Evolutionary conservation across 805 yeast species (phyloP), one percentile per base, ranked within the genome.

Genomic region (Teunomyces aglyptinius): DNA sequence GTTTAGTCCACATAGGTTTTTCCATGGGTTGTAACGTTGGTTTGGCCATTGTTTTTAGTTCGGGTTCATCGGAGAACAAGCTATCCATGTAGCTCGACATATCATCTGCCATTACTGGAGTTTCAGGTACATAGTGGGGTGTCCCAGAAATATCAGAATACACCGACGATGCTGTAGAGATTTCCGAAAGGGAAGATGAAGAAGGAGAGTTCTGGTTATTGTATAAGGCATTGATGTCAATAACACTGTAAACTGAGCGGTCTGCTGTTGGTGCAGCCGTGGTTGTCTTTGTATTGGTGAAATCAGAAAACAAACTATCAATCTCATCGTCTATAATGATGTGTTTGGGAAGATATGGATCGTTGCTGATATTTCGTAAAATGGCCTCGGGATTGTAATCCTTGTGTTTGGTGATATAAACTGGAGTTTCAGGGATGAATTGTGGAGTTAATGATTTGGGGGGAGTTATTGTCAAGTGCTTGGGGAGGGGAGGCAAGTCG

Each of bases 231-330:
- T 44, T 45, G 8, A 31, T 39, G 12, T 48, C 48, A 16, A 35
- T 33, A 15, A 28, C 15, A 7, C 31, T 44, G 31, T 26, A 19
- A 5, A 20, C 34, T 12, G 26, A 35, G 38, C 13, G 27, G 26
- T 44, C 43, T 10, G 29, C 19, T 8, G 22, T 22, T 19, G 28
- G 22, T 5, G 28, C 39, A 6, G 39, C 7, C 6, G 32, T 41
- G 10, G 29, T 11, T 1, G 41, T 41, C 31, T 41, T 41, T 4
- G 52, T 46, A 18, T 46, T 12, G 11, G 26, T 24, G 26, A 24
- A 8, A 24, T 52, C 55, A 20, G 53, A 52, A 33, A 53, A 49
- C 35, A 53, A 47, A 32, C 54, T 50, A 32, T 53, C 57, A 31
- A 46, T 46, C 18, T 53, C 57, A 18, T 48, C 52, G 15, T 51